A percentile compares a stretch with the other conserved stretches of the same genome.
phyloP scores from a whole-genome alignment of 2,329 filamentous ascomycete species.

The Cephalotrichum gorgonifer region DNA sequence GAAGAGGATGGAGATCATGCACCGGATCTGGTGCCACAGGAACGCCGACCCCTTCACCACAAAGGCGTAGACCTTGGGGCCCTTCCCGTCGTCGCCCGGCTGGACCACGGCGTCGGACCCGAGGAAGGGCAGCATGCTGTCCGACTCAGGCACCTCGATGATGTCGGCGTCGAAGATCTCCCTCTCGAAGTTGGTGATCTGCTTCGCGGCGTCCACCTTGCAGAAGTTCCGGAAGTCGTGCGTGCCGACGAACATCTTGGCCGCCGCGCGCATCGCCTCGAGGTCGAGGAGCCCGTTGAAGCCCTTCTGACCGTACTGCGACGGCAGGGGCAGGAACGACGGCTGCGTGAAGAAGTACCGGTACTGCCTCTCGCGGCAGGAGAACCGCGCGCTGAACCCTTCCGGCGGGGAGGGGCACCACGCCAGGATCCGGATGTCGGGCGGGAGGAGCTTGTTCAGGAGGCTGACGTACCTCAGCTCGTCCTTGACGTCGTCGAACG shows the following conservation, averaged over 20 bases:
- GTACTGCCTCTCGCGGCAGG: slow-evolving; percentile 83
- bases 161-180: slow-evolving; percentile 74
- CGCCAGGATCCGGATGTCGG: slow-evolving; percentile 81
- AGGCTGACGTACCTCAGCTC: slow-evolving; percentile 77
- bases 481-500: slow-evolving; percentile 60
- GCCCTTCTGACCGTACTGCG: slow-evolving; percentile 12
- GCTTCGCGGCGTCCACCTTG: slow-evolving; percentile 84
- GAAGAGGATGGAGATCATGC: slow-evolving; percentile 91
- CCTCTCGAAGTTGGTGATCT: slow-evolving; percentile 73
- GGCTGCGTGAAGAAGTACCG: slow-evolving; percentile 98
- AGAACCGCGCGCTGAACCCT: slow-evolving; percentile 84
- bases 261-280: slow-evolving; percentile 73
- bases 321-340: slow-evolving; percentile 57
- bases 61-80: slow-evolving; percentile 73
- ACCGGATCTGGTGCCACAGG: slow-evolving; percentile 94
- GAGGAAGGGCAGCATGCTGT: slow-evolving; percentile 47
- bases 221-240: slow-evolving; percentile 98
- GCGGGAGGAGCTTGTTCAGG: slow-evolving; percentile 78
- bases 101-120: slow-evolving; percentile 20
- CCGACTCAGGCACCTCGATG: slow-evolving; percentile 50
- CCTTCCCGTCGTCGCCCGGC: slow-evolving; percentile 11
- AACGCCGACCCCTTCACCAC: slow-evolving; percentile 85
- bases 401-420: slow-evolving; percentile 80
- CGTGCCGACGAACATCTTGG: slow-evolving; percentile 66
- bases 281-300: slow-evolving; percentile 70